Evolutionary conservation across 1,284 basidiomycete species (phyloP).

Genomic region (Ganoderma meredithae): DNA sequence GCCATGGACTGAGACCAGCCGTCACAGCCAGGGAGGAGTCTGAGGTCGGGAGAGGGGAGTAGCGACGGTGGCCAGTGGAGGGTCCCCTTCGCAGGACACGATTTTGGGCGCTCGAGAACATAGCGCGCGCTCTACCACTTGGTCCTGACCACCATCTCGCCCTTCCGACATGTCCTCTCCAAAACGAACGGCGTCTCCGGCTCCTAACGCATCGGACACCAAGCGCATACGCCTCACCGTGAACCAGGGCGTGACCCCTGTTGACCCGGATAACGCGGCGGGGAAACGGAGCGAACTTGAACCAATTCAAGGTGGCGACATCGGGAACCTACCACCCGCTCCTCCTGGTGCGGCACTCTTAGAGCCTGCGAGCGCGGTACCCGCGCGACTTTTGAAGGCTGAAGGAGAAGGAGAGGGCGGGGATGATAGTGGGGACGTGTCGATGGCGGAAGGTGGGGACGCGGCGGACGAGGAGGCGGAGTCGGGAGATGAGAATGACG

Average conservation of each 20-base stretch:
- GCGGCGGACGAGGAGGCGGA: conserved; percentile 74
- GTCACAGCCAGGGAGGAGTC: conserved; percentile 14
- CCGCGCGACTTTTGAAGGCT: conserved; percentile 60
- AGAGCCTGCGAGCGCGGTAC: conserved; percentile 57
- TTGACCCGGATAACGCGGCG: conserved; percentile 76
- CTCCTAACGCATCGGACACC: conserved; percentile 59
- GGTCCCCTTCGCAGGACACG: neutral
- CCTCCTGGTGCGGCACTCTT: conserved; percentile 47
- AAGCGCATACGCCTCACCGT: conserved; percentile 74
- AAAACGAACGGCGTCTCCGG: conserved; percentile 75
- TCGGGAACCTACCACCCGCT: conserved; percentile 71
- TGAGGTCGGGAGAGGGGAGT: neutral
- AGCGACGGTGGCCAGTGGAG: neutral
- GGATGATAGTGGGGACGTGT: conserved; percentile 70
- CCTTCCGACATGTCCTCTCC: conserved; percentile 54
- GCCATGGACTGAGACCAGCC: conserved; percentile 33
- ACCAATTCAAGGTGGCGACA: conserved; percentile 72
- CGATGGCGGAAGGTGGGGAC: conserved; percentile 75
- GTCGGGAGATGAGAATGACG: conserved; percentile 76
- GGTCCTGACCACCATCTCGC: conserved; percentile 19
- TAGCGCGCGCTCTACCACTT: conserved; percentile 17
- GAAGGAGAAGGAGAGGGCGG: conserved; percentile 74
- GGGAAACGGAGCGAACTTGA: conserved; percentile 82
- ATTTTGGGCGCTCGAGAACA: conserved; percentile 2
- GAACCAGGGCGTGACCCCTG: conserved; percentile 68